Conservation (phyloP, 1,284 basidiomycete genomes). For the Acaromyces ingoldii region DNA sequence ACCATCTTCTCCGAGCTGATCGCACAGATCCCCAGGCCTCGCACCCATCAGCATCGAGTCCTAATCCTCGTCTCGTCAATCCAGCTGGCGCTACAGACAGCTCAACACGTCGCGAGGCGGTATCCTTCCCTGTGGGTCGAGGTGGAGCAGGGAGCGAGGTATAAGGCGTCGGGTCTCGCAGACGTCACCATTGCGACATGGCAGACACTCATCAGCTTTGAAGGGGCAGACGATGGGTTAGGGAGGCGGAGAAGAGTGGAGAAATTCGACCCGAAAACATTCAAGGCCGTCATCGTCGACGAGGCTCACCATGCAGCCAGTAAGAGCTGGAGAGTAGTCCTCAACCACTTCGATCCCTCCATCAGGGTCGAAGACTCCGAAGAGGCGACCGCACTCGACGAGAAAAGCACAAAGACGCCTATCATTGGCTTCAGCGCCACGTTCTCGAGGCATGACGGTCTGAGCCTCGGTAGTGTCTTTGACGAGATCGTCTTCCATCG, state of each 20-base stretch:
- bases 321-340: constrained; percentile 72
- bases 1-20: constrained; percentile 64
- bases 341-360: constrained; percentile 66
- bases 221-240: too few species aligned
- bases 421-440: constrained; percentile 94
- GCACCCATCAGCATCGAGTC: constrained; percentile 54
- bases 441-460: constrained; percentile 83
- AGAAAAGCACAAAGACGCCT: constrained; percentile 57
- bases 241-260: constrained; percentile 59
- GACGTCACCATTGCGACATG: constrained; percentile 89
- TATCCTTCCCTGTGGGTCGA: constrained; percentile 76
- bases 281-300: constrained; percentile 73
- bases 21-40: constrained; percentile 18
- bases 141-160: constrained; percentile 78
- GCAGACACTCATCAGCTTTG: constrained; percentile 70
- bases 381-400: neutral
- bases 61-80: constrained; percentile 79
- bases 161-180: constrained; percentile 71
- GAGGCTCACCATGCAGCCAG: constrained; percentile 87
- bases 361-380: constrained; percentile 16
- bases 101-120: constrained; percentile 64
- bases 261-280: constrained; percentile 69
- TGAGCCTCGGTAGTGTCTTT: constrained; percentile 82
- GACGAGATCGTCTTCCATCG: constrained; percentile 88
- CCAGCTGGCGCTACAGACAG: constrained; percentile 82